Evolutionary conservation across 306 rosid genomes (phyloP), one percentile per base, ranked within the genome.

Genomic region (Comarum palustre): DNA sequence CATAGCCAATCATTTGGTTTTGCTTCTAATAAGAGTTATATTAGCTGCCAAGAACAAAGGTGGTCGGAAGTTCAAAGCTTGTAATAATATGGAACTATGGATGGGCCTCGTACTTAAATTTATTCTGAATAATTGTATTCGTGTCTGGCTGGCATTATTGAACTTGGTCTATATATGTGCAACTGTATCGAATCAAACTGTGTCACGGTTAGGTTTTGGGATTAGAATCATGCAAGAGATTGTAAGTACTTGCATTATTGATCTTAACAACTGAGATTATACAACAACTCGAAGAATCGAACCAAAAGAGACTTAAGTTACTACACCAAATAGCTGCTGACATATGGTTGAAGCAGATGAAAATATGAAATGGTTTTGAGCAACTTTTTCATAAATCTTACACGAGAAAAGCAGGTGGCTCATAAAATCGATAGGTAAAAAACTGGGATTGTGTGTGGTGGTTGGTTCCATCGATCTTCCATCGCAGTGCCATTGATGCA

Each of bases 381-480:
- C 74, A 25, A 36, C 71, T 71, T 55, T 36, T 72, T 58, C 43
- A 15, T 24, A 43, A 81, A 55, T 75, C 75, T 79, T 54, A 61
- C 77, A 71, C 36, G 76, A 74, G 78, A 82, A 34, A 63, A 74
- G 69, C 60, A 32, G 59, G 61, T 72, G 8, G 77, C 61, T 76
- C 71, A 59, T 60, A 31, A 76, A 25, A 34, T 17, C 9, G 74
- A 61, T 29, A 36, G 69, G 67, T 14, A 41, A 51, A 59, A 59
- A 36, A 46, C 63, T 67, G 66, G 27, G 27, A 39, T 47, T 34
- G 42, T 7, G 45, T 41, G 45, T 69, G 82, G 41, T 45, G 75
- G 84, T 81, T 85, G 87, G 78, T 73, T 76, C 83, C 87, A 72
- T 80, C n/a, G n/a, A n/a, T n/a, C 83, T 84, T 83, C 55, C 76